These are phyloP conservation scores for Gymnopus androsaceus DNA, from an alignment of 1,284 basidiomycete species.

Conservation along the genomic window DNA sequence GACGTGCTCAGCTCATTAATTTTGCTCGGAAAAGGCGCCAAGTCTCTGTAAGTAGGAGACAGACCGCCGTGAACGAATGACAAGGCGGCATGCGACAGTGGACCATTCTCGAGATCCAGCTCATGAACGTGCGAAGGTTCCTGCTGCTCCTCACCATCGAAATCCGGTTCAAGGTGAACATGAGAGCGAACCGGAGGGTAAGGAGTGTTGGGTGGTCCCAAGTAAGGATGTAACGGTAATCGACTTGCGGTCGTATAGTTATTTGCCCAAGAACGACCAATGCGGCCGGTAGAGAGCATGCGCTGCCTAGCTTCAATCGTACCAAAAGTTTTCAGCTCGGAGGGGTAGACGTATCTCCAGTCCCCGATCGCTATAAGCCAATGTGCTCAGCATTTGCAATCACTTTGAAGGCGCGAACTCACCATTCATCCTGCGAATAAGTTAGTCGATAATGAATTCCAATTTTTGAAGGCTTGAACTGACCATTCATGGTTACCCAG, in stretches of 20 bases:
- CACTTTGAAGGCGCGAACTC: too few species aligned
- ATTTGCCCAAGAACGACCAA: conserved; percentile 80
- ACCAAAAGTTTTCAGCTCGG: conserved; percentile 82
- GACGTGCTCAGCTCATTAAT: conserved; percentile 76
- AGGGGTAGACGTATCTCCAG: conserved; percentile 76
- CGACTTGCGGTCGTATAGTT: conserved; percentile 87
- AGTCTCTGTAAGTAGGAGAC: conserved; percentile 68
- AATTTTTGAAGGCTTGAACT: conserved; percentile 87
- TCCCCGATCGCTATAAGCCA: too few species aligned
- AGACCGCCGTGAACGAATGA: conserved; percentile 90
- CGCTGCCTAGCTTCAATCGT: conserved; percentile 69
- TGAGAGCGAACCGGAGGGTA: conserved; percentile 47
- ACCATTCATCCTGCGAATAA: background rate
- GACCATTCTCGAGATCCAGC: conserved; percentile 27
- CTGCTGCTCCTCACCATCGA: conserved; percentile 25
- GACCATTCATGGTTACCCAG: conserved; percentile 91
- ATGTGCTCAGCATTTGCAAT: too few species aligned
- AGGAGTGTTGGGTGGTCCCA: conserved; percentile 73
- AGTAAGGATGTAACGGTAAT: conserved; percentile 72
- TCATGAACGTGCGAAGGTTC: conserved; percentile 16
- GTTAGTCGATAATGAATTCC: conserved; percentile 20
- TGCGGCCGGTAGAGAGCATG: conserved; percentile 72
- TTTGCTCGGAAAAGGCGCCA: conserved; percentile 77
- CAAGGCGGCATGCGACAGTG: conserved; percentile 73
- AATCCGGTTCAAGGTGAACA: conserved; percentile 37